A percentile compares a stretch with the other conserved stretches of the same genome.
Conservation (phyloP, 192 early-diverging fungal species). For the Allomyces javanicus region DNA sequence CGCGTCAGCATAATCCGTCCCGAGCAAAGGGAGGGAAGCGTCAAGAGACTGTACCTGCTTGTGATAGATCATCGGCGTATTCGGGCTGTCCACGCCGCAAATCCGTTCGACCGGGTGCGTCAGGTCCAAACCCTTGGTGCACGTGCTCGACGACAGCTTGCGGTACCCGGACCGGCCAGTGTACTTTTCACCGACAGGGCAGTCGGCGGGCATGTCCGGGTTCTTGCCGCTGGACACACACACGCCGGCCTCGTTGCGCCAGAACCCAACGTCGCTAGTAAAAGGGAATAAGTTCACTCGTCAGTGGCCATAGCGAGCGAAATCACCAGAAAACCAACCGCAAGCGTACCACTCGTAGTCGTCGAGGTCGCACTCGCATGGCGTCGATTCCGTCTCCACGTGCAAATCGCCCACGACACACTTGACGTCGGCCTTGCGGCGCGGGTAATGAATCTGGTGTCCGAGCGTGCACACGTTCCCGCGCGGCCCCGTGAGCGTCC, state of each 20-base stretch:
- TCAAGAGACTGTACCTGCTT: not conserved
- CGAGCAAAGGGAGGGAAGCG: not conserved
- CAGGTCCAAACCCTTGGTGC: constrained; percentile 50
- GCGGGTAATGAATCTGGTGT: constrained; percentile 37
- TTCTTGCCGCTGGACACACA: constrained; percentile 53
- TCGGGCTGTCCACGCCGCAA: constrained; percentile 19
- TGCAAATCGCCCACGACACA: constrained; percentile 55
- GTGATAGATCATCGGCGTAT: not conserved
- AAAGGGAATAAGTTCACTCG: too few species aligned
- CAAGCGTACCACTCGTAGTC: constrained; percentile 65
- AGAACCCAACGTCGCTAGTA: constrained; percentile 50
- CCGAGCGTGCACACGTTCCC: not conserved
- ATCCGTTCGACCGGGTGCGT: constrained; percentile 36
- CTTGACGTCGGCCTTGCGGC: constrained; percentile 44
- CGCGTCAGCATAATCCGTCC: too few species aligned
- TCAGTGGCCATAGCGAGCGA: not conserved
- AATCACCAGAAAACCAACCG: constrained; percentile 3
- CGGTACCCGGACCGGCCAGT: constrained; percentile 59
- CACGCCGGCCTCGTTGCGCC: constrained; percentile 39
- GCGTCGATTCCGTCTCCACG: constrained; percentile 18
- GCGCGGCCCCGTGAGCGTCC: not conserved
- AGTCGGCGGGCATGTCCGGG: constrained; percentile 52
- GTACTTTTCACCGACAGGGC: constrained; percentile 35
- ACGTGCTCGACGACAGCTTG: constrained; percentile 50
- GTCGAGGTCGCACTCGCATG: constrained; percentile 49